Evolutionary conservation across 1,284 basidiomycete genomes (phyloP).

Genomic region (Cryptococcus wingfieldii): DNA sequence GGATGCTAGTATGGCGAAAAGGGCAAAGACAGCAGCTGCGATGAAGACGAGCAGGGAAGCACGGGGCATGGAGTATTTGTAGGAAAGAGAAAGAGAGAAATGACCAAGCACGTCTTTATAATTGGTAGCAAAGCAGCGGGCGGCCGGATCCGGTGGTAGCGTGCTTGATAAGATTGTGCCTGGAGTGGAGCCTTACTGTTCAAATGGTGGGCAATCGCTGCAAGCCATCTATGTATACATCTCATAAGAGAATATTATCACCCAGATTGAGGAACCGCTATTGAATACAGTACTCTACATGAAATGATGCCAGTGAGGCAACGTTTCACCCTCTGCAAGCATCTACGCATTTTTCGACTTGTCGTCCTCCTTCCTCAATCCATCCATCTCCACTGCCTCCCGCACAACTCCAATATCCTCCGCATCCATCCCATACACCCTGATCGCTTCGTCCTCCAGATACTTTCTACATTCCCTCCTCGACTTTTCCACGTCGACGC

Average conservation of each 20-base stretch:
- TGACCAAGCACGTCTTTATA: not conserved
- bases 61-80: not conserved
- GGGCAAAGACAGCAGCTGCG: not conserved
- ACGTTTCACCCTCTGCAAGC: too few relatives aligned
- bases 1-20: not conserved
- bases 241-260: not conserved
- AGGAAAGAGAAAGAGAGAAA: not conserved
- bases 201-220: not conserved
- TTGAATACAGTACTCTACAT: too few relatives aligned
- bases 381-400: constrained; percentile 7
- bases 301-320: too few relatives aligned
- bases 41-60: too few relatives aligned
- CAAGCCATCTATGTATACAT: too few relatives aligned
- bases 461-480: constrained; percentile 41
- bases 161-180: constrained; percentile 2
- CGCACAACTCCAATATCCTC: constrained; percentile 8
- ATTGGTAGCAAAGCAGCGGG: too few relatives aligned
- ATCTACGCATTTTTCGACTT: too few relatives aligned
- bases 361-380: not conserved
- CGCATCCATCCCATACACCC: constrained; percentile 26
- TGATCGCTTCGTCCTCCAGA: constrained; percentile 41
- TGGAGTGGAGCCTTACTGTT: not conserved
- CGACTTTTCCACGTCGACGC: constrained; percentile 61
- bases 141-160: too few relatives aligned
- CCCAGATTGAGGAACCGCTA: too few relatives aligned